These are phyloP conservation scores for Zea mays DNA, from an alignment of 176 grass and related monocot genomes.

Conservation along the genomic window Zm-B73-REFERENCE-NAM-5.0 NC_050097.1:227378501-227379000, in stretches of 20 bases:
- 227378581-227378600: neutral
- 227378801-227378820: conserved; percentile 31
- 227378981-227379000: neutral
- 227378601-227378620: too few relatives aligned
- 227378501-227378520: conserved; percentile 25
- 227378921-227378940: conserved; percentile 12
- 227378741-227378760: conserved; percentile 6
- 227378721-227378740: neutral
- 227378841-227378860: conserved; percentile 83
- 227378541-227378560: conserved; percentile 26
- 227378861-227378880: conserved; percentile 95
- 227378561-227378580: conserved; percentile 3
- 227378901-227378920: conserved; percentile 8
- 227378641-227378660: conserved; percentile 11
- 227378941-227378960: conserved; percentile 2
- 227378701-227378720: neutral
- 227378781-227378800: conserved; percentile 5
- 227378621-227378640: conserved; percentile 6
- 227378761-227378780: conserved; percentile 5
- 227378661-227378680: neutral
- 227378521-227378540: conserved; percentile 32
- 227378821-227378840: conserved; percentile 75
- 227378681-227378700: neutral
- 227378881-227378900: conserved; percentile 62
- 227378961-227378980: neutral